Percentiles rank a stretch among this genome's conserved stretches.
phyloP scores from a whole-genome alignment of 2,329 filamentous ascomycete species.

The Reticulascus tulasneorum region DNA sequence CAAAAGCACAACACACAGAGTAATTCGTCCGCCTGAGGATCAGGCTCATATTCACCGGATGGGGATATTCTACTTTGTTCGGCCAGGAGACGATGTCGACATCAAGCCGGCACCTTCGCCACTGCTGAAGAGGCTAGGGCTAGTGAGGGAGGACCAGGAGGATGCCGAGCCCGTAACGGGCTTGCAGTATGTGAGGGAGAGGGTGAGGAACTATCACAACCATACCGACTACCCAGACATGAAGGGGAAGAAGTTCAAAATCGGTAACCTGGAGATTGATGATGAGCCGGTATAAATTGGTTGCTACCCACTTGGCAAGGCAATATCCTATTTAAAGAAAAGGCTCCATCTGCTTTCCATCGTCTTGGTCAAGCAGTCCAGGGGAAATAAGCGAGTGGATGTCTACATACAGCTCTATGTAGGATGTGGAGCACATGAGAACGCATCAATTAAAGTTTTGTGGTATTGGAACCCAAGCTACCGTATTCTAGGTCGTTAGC shows the following conservation, averaged over 20 bases:
- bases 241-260: slow-evolving; percentile 33
- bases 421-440: no score
- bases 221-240: slow-evolving; percentile 33
- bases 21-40: slow-evolving; percentile 28
- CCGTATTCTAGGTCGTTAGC: no score
- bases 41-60: slow-evolving; percentile 25
- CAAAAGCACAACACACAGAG: slow-evolving; percentile 30
- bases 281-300: slow-evolving; percentile 29
- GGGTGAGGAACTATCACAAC: slow-evolving; percentile 36
- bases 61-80: slow-evolving; percentile 31
- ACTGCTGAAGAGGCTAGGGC: slow-evolving; percentile 21
- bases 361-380: no score
- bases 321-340: no score
- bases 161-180: slow-evolving; percentile 27
- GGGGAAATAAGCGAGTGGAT: no score
- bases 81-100: slow-evolving; percentile 26
- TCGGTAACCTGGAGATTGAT: slow-evolving; percentile 35
- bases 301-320: no score
- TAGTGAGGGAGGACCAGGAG: slow-evolving; percentile 19
- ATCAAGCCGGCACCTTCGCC: slow-evolving; percentile 25
- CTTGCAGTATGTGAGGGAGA: slow-evolving; percentile 34
- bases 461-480: no score
- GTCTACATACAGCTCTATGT: no score
- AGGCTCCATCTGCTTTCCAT: no score
- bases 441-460: no score